phyloP scores from a whole-genome alignment of 306 rosid species.

The Prunus campanulata region DNA sequence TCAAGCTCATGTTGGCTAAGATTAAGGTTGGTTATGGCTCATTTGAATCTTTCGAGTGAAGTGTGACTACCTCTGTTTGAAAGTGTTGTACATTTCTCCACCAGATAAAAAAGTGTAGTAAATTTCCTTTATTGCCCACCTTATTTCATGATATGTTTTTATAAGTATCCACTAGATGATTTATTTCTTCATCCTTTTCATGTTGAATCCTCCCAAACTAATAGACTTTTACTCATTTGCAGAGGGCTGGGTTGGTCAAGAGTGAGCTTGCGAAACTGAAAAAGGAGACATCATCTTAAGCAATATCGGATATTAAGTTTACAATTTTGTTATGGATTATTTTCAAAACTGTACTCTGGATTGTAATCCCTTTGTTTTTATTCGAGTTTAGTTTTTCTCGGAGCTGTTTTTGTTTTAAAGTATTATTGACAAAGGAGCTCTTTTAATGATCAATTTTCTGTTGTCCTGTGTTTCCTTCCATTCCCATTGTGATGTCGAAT shows the following conservation, averaged over 20 bases:
- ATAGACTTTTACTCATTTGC: conserved; percentile 26
- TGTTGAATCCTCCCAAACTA: background rate
- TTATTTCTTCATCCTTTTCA: background rate
- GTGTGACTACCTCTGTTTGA: background rate
- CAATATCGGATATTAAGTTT: background rate
- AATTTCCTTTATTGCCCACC: too few relatives aligned
- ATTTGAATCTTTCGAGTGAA: background rate
- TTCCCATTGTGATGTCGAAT: background rate
- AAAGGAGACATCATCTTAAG: conserved; percentile 56
- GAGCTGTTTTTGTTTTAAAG: conserved; percentile 5
- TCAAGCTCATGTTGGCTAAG: conserved; percentile 92
- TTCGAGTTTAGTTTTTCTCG: background rate
- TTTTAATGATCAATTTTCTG: background rate
- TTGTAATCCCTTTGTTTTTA: background rate
- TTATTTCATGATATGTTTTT: too few relatives aligned
- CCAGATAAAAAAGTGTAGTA: too few relatives aligned
- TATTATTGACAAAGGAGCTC: background rate
- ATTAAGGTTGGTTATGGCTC: conserved; percentile 57
- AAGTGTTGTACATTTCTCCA: too few relatives aligned
- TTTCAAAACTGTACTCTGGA: conserved; percentile 18
- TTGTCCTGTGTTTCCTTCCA: background rate
- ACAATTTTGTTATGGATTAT: conserved; percentile 40
- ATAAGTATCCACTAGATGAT: too few relatives aligned
- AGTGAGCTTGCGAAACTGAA: conserved; percentile 82
- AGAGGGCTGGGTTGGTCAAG: conserved; percentile 81